phyloP scores from a whole-genome alignment of 129 eudicot species.

The Oenanthe sinensis region DNA sequence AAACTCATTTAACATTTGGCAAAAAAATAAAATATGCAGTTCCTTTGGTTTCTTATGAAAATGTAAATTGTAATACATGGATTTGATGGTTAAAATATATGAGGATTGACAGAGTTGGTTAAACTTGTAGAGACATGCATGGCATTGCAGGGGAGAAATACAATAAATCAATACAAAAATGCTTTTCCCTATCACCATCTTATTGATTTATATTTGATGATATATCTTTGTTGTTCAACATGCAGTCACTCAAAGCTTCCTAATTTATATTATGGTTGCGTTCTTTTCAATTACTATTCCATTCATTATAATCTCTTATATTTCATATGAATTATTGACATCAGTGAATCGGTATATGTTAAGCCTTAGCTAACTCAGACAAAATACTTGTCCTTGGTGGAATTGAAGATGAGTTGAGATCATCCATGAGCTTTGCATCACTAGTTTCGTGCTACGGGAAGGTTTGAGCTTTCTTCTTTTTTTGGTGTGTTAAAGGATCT shows the following conservation, averaged over 20 bases:
- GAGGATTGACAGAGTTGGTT: neutral
- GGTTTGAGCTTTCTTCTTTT: slow-evolving; percentile 28
- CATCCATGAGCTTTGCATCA: slow-evolving; percentile 24
- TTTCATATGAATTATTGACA: neutral
- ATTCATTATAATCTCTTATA: neutral
- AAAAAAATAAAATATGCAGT: neutral
- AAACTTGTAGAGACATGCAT: neutral
- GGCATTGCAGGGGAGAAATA: neutral
- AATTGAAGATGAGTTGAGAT: slow-evolving; percentile 27
- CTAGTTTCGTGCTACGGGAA: slow-evolving; percentile 32
- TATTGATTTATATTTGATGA: neutral
- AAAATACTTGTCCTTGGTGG: slow-evolving; percentile 35
- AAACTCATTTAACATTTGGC: neutral
- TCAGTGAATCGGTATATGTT: neutral
- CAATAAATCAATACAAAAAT: neutral
- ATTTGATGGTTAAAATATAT: neutral
- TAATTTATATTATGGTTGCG: neutral
- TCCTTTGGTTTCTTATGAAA: neutral
- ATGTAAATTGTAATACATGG: neutral
- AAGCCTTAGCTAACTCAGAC: slow-evolving; percentile 58
- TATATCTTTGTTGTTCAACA: neutral
- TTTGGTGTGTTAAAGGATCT: neutral
- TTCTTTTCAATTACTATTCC: neutral
- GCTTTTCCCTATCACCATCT: neutral
- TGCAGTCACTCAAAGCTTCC: neutral